Percentiles rank a stretch among this genome's conserved stretches.
phyloP scores from a whole-genome alignment of 768 basidiomycete species.

The Tulasnella sp. region DNA sequence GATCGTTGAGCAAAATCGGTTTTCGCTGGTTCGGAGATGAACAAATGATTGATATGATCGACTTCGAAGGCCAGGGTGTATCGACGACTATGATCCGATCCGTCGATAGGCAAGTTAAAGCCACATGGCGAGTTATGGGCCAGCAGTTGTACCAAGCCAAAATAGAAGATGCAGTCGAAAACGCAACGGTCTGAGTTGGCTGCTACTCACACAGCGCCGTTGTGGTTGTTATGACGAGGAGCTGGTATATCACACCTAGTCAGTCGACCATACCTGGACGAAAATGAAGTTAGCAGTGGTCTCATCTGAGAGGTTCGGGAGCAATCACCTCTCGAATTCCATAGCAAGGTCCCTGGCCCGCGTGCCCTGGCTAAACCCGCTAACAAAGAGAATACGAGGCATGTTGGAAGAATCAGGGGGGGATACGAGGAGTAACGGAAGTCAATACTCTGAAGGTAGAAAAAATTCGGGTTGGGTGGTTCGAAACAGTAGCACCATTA shows the following conservation, averaged over 20 bases:
- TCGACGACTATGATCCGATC: not conserved
- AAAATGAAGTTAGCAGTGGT: conserved; percentile 3
- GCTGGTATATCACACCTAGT: conserved; percentile 87
- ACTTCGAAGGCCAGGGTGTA: not conserved
- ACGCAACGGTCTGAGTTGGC: conserved; percentile 1
- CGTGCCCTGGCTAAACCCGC: conserved; percentile 73
- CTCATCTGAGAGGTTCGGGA: not conserved
- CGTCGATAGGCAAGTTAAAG: not conserved
- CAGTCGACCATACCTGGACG: conserved; percentile 59
- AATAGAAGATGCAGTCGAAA: not conserved
- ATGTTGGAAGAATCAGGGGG: no score
- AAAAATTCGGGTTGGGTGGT: no score
- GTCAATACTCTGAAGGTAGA: no score
- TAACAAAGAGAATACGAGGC: conserved; percentile 70
- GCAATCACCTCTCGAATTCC: conserved; percentile 67
- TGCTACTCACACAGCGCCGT: conserved; percentile 5
- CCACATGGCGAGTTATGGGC: not conserved
- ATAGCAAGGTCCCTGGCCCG: conserved; percentile 74
- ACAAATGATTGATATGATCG: conserved; percentile 31
- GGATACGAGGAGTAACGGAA: no score
- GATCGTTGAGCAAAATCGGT: conserved; percentile 20
- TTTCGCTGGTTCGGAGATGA: conserved; percentile 38
- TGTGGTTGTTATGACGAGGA: conserved; percentile 64
- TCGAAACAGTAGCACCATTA: no score
- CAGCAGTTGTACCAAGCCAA: no score